Evolutionary conservation across 139 green algal species (phyloP), one percentile per base, ranked within the genome.

Genomic region (Picochlorum sp.): DNA sequence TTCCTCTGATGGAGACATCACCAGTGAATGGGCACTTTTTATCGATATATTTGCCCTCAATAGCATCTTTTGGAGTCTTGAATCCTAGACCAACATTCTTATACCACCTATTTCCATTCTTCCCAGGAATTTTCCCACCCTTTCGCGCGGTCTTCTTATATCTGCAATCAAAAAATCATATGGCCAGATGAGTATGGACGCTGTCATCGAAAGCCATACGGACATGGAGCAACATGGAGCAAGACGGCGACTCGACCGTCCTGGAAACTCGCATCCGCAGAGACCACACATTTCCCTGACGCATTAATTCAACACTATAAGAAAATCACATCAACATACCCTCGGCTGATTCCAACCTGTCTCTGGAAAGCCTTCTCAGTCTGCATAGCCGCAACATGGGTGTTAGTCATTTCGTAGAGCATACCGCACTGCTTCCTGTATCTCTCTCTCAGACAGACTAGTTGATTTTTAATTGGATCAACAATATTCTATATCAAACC

Each of bases 11-110:
- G 68, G 86, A 91, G 21, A 99, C 88, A 63, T 97, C 92, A 75
- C 94, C 88, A 57, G 94, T 99, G 91, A 99, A 99, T 20, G 94
- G 94, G 88, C 94, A 99, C 87, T 99, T 99, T 87, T 99, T 97
- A 87, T 99, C 94, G 59, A 99, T 94, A 86, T 99, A 99, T 51
- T 73, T 89, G 67, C 92, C 93, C 78, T 98, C 90, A 66, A 98
- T 98, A 18, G 94, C 94, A 72, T 96, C 88, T 65, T 90, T 90
- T 65, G 94, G 94, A 15, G 94, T 99, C 83, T 93, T 95, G 88
- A 99, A 99, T 69, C 92, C 90, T 28, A 99, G 84, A 61, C 94
- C 94, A 20, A 99, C 82, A 68, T 88, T 92, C 87, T 96, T 97
- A 73, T 84, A 95, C 78, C 79, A 99, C 45, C 94, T 78, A 62